Percentiles rank a stretch among this genome's conserved stretches.
Evolutionary conservation across 73 alveolate species (phyloP).

Genomic region (Paramecium biaurelia): DNA sequence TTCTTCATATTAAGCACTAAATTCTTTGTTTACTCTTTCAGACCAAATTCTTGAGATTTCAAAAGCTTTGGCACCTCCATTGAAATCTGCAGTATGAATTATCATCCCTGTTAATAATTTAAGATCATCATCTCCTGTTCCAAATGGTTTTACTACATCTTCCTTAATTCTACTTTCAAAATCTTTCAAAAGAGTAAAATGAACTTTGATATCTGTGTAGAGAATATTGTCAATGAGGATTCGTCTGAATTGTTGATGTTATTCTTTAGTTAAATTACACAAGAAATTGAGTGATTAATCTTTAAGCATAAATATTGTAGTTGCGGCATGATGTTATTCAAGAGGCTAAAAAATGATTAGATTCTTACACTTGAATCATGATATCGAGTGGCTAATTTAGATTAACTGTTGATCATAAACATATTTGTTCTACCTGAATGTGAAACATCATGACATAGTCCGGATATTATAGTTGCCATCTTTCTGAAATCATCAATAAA

Average conservation of each 20-base stretch:
- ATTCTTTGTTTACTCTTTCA: conserved; percentile 62
- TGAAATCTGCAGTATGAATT: conserved; percentile 65
- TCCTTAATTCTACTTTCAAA: conserved; percentile 53
- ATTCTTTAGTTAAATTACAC: background rate
- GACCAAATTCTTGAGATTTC: conserved; percentile 63
- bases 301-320: conserved; percentile 52
- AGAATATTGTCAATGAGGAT: conserved; percentile 49
- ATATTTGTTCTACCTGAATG: conserved; percentile 59
- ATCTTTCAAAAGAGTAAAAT: conserved; percentile 43
- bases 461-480: conserved; percentile 47
- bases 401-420: conserved; percentile 35
- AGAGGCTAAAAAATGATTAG: background rate
- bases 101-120: conserved; percentile 62
- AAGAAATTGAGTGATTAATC: conserved; percentile 35
- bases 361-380: conserved; percentile 57
- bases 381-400: conserved; percentile 56
- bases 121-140: conserved; percentile 51
- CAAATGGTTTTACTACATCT: background rate
- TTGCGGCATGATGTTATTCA: conserved; percentile 64
- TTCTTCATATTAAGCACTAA: conserved; percentile 58
- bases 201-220: conserved; percentile 56
- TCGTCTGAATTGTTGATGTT: conserved; percentile 36
- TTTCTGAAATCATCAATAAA: conserved; percentile 33
- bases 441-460: conserved; percentile 62
- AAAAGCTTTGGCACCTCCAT: conserved; percentile 63